Percentiles rank a stretch among this genome's conserved stretches.
phyloP scores from a whole-genome alignment of 1,139 yeast genomes.

The Debaryomyces singareniensis region DNA sequence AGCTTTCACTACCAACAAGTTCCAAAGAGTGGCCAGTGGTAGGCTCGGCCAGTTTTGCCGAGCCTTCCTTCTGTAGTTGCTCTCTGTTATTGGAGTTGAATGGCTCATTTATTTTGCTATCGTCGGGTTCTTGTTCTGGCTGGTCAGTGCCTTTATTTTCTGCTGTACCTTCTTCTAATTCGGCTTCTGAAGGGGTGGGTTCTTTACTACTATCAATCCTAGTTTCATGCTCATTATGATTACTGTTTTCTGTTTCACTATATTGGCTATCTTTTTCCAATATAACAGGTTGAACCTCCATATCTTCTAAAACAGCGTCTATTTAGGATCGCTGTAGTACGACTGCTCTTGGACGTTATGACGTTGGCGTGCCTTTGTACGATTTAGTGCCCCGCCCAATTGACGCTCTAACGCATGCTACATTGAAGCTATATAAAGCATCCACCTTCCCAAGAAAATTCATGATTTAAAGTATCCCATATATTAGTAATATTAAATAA shows the following conservation, averaged over 20 bases:
- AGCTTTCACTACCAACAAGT: neutral
- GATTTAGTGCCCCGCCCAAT: neutral
- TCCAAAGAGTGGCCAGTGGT: neutral
- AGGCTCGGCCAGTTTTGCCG: neutral
- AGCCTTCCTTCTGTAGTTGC: too few relatives aligned
- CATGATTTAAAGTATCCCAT: neutral
- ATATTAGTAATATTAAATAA: neutral
- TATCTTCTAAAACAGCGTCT: conserved; percentile 1
- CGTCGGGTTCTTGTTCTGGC: neutral
- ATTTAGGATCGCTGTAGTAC: too few relatives aligned
- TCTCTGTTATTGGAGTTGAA: too few relatives aligned
- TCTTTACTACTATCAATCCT: too few relatives aligned
- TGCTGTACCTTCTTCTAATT: neutral
- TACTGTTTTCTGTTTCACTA: conserved; percentile 1
- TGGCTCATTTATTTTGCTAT: too few relatives aligned
- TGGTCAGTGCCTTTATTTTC: neutral
- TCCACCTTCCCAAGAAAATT: neutral
- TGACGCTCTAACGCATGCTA: too few relatives aligned
- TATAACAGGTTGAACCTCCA: conserved; percentile 5
- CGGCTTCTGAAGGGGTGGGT: too few relatives aligned
- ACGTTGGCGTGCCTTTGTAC: neutral
- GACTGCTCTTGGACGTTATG: too few relatives aligned
- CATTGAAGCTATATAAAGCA: too few relatives aligned
- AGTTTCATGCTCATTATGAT: neutral
- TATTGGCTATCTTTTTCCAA: conserved; percentile 1